Evolutionary conservation across 2,329 filamentous ascomycete genomes (phyloP), one percentile per base, ranked within the genome.

Genomic region (Arthrobotrys conoides): DNA sequence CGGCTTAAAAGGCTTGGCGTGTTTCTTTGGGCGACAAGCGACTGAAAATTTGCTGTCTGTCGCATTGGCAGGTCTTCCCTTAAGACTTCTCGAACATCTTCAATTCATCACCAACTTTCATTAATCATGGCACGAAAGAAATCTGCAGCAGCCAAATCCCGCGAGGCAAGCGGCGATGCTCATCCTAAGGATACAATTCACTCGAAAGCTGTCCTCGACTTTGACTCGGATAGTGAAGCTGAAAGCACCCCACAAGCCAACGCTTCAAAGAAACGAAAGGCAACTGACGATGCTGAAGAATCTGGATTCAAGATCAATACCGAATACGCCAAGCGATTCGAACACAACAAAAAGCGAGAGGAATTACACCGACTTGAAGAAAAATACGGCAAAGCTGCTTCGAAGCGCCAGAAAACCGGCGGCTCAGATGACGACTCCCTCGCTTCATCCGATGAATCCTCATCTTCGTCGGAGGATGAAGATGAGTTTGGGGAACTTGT

Each of bases 341-440:
- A 99, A 84, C 89, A 98, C 86, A 99, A 99, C 86, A 97, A 98
- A 87, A 97, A 97, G 86, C 90, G 95, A 73, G 94, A 97, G 83
- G 96, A 99, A 84, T 86, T 90, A 80, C 91, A 94, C 16, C 88
- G 89, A 83, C 84, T 98, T 83, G 94, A 98, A 85, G 92, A 97
- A 82, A 98, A 97, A 85, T 93, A 92, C 84, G 89, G 88, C 81
- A 89, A 88, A 82, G 41, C 82, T 82, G 66, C 81, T 80, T 48
- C 72, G 9, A 61, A 75, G 59, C 70, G 72, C 16, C 30, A 63
- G 6, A 69, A 69, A 72, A 81, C 73, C 46, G 64, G 65, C 61
- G 55, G 44, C 38, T 64, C 64, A n/a, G 71, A 78, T 18, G 71
- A 75, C 27, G 64, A 70, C 63, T 85, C 86, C 38, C 83, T 85